These are phyloP conservation scores for Hirsutella rhossiliensis DNA, from an alignment of 2,329 filamentous ascomycete genomes.

Conservation along the genomic window DNA sequence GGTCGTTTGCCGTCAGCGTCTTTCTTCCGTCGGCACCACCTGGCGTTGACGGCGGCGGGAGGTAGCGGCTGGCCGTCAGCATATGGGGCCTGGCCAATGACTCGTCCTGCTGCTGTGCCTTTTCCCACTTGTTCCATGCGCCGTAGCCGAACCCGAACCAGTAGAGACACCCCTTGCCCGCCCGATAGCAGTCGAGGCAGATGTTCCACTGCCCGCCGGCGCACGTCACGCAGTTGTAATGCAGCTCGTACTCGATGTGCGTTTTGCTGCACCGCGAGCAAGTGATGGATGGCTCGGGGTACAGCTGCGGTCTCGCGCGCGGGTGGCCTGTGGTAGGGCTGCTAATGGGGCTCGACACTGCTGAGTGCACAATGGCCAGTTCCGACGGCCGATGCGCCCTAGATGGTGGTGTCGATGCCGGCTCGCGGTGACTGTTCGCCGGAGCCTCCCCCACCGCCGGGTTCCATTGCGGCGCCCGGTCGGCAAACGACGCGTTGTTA, in stretches of 20 bases:
- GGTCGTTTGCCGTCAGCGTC: constrained; percentile 54
- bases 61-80: constrained; percentile 45
- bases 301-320: constrained; percentile 36
- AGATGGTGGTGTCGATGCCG: constrained; percentile 7
- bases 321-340: constrained; percentile 24
- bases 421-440: constrained; percentile 8
- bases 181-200: constrained; percentile 70
- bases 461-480: constrained; percentile 17
- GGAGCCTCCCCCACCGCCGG: not conserved
- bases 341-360: constrained; percentile 17
- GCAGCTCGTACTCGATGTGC: constrained; percentile 74
- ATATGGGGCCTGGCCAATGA: constrained; percentile 40
- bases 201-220: constrained; percentile 62
- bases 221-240: constrained; percentile 72
- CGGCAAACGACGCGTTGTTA: constrained; percentile 24
- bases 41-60: constrained; percentile 33
- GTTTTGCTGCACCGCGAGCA: constrained; percentile 59
- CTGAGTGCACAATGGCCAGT: constrained; percentile 23
- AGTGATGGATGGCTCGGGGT: constrained; percentile 57
- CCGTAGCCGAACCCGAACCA: constrained; percentile 81
- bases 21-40: constrained; percentile 42
- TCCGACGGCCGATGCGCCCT: constrained; percentile 25
- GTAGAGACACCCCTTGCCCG: constrained; percentile 64
- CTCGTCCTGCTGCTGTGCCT: constrained; percentile 25
- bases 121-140: constrained; percentile 57